Evolutionary conservation across 805 yeast species (phyloP).

Genomic region (Candida tammaniensis): DNA sequence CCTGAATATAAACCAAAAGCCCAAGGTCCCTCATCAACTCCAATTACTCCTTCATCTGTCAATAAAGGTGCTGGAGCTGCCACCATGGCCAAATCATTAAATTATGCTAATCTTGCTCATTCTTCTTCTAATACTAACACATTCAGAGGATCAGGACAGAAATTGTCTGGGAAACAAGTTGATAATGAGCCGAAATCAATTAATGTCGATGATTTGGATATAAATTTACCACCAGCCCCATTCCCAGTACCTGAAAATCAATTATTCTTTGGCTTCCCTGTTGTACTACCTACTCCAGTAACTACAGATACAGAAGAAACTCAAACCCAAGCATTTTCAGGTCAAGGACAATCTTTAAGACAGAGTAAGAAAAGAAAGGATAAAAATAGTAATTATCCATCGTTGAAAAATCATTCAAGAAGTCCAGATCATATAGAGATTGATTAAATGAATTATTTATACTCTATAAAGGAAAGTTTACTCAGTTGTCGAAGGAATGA

Average conservation of each 20-base stretch:
- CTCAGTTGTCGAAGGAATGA: conserved; percentile 30
- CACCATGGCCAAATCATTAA: conserved; percentile 73
- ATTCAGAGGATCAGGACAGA: conserved; percentile 66
- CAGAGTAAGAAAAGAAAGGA: conserved; percentile 70
- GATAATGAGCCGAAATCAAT: conserved; percentile 20
- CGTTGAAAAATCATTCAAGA: conserved; percentile 60
- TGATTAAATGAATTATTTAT: conserved; percentile 39
- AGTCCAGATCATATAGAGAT: conserved; percentile 82
- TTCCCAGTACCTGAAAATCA: conserved; percentile 78
- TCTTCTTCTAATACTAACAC: conserved; percentile 24
- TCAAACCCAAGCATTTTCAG: conserved; percentile 45
- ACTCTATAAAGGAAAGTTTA: conserved; percentile 29
- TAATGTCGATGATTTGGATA: conserved; percentile 44
- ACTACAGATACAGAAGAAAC: conserved; percentile 27
- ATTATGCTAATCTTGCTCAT: conserved; percentile 56
- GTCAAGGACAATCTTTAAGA: conserved; percentile 76
- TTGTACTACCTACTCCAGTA: conserved; percentile 43
- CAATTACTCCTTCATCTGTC: conserved; percentile 34
- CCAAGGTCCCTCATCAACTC: conserved; percentile 26
- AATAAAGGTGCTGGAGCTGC: conserved; percentile 49
- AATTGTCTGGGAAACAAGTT: conserved; percentile 60
- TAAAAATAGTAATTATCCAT: conserved; percentile 42
- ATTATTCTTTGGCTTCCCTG: conserved; percentile 91
- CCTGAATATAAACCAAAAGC: conserved; percentile 60
- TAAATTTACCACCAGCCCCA: conserved; percentile 67